Evolutionary conservation across 345 rosid genomes (phyloP), one percentile per base, ranked within the genome.

Genomic region (Iberis pinnata): DNA sequence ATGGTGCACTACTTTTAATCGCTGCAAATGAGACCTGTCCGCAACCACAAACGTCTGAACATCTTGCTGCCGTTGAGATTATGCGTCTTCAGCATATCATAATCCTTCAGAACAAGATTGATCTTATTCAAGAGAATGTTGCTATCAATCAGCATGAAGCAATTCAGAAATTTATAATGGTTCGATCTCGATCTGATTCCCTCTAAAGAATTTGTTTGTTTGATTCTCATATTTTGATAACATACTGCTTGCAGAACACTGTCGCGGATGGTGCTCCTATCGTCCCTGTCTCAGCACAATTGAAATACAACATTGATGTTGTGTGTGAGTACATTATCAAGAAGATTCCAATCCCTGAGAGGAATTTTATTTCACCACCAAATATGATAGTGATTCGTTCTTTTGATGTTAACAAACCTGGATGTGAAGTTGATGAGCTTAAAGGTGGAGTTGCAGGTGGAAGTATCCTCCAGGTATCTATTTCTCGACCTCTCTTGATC

Each of bases 361-460:
- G 98, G 79, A 78, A 88, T 69, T 92, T 92, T 19, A 29, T 75
- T 18, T 83, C 87, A 29, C 93, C 98, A 2, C 96, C 98, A 43
- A 82, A 85, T 53, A 92, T 92, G 96, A 92, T 92, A 49, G 95
- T 92, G 14, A 92, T 92, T 46, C 78, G 97, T 40, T 92, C 98
- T 35, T 88, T 92, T 54, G 98, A 92, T 76, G 98, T 85, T 46
- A 92, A 88, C 66, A 92, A 88, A 49, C 96, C 98, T 61, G 97
- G 95, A 16, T 88, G 16, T 31, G 93, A 78, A 67, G 96, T 92
- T 65, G 96, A 88, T 73, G 95, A 92, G 50, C 83, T 92, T 50
- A 83, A 68, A 74, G 98, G 98, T 63, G 97, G 98, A 46, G 98
- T 92, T 38, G 98, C 97, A 38, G 98, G 98, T 72, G 97, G 98